Base-by-base conservation (phyloP, 169 alveolate genomes). In the Neospora caninum region DNA sequence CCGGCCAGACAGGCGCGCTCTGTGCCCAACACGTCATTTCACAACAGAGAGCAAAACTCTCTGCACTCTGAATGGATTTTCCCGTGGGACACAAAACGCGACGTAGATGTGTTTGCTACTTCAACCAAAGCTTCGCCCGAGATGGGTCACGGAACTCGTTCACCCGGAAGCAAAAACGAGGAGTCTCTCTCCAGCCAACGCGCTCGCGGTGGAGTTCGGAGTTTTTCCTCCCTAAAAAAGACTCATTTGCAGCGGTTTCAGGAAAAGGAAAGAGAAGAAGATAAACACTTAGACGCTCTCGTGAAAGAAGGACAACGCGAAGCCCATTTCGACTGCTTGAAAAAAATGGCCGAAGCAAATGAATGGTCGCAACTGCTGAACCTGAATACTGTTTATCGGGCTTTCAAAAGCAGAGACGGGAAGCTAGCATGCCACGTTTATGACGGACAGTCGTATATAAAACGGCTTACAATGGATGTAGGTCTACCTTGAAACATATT, bases 341-440 rank as follows among this genome's bases (percentile, higher is more conserved):
- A 49, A 27, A 82, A 82, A 43, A 82, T 82, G 89, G 53, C 89
- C 0, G 69, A 82, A 31, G 89, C 89, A 22, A 82, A 82, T 36
- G 89, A 82, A 43, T 82, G 89, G 89, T 38, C 89, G 67, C 89
- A 82, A 36, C 53, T 82, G 89, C 6, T 82, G 89, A 43, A 82
- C 18, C 29, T 82, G n/a, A 42, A 41, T 16, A 1, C 25, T 36
- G 67, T 41, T 13, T 82, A 82, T 49, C 89, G 89, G 25, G 89
- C 89, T 49, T 82, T 82, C 89, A 82, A 82, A 67, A 82, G 39
- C 64, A 82, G 67, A 43, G 89, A 82, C 38, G 89, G 89, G 18
- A 82, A 43, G 39, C 89, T 82, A 13, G 89, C 89, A 9, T 82
- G 89, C 64, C 89, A 82, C 89, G 89, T 82, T 13, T 82, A 82